Conservation (phyloP, 2,329 filamentous ascomycete species). For the Clarireedia paspali region DNA sequence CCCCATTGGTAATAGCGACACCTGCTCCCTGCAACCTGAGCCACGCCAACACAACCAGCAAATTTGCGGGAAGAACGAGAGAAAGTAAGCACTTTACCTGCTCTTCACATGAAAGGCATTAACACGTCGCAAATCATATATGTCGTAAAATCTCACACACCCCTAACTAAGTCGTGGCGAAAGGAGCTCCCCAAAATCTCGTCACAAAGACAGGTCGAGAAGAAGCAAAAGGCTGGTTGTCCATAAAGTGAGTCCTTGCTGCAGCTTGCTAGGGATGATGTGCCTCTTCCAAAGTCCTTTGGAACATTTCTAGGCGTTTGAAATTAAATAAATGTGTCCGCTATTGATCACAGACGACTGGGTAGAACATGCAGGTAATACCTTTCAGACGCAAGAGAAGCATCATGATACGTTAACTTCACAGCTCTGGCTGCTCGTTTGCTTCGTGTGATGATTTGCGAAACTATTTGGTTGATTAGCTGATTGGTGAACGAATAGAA, state of each 20-base stretch:
- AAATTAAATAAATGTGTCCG: neutral
- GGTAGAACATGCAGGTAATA: conserved; percentile 1
- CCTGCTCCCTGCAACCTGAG: conserved; percentile 4
- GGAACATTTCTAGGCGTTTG: conserved; percentile 1
- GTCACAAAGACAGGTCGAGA: no score
- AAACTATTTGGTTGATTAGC: neutral
- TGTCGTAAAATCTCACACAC: conserved; percentile 3
- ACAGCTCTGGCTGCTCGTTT: neutral
- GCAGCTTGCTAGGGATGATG: neutral
- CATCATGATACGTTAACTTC: neutral
- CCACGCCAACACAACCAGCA: conserved; percentile 4
- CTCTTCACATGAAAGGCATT: neutral
- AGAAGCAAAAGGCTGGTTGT: no score
- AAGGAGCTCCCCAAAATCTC: no score
- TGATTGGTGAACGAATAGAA: neutral
- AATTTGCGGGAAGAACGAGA: neutral
- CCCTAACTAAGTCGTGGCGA: neutral
- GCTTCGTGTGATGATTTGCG: neutral
- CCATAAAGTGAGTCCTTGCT: neutral
- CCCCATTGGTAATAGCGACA: conserved; percentile 5
- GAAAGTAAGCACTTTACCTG: neutral
- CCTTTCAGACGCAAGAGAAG: neutral
- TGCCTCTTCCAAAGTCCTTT: neutral
- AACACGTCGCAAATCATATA: neutral
- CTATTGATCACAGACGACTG: neutral